Evolutionary conservation across 495 filamentous ascomycete species (phyloP).

Genomic region (Massariosphaeria phaeospora): DNA sequence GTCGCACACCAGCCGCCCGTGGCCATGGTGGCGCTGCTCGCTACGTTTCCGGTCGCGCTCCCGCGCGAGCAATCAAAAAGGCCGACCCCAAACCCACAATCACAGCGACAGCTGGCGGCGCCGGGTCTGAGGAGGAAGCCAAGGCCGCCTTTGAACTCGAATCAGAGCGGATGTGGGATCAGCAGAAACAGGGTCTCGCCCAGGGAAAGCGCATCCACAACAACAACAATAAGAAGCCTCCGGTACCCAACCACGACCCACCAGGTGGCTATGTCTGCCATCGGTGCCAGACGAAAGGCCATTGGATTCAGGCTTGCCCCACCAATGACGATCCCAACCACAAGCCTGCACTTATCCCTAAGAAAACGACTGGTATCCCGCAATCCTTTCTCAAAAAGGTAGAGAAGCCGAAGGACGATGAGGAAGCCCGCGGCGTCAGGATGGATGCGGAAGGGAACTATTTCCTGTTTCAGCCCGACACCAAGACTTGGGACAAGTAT

Average conservation of each 20-base stretch:
- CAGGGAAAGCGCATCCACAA: constrained; percentile 63
- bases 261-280: constrained; percentile 94
- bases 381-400: constrained; percentile 88
- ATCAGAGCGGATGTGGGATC: constrained; percentile 78
- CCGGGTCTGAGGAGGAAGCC: constrained; percentile 83
- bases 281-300: constrained; percentile 95
- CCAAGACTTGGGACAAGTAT: constrained; percentile 91
- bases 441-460: constrained; percentile 95
- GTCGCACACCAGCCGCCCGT: constrained; percentile 74
- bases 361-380: constrained; percentile 93
- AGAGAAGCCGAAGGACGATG: constrained; percentile 74
- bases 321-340: constrained; percentile 96
- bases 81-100: constrained; percentile 62
- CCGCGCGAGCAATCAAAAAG: constrained; percentile 72
- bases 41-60: constrained; percentile 97
- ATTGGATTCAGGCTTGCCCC: constrained; percentile 96
- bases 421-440: constrained; percentile 80
- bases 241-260: constrained; percentile 81
- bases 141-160: constrained; percentile 84
- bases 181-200: constrained; percentile 86
- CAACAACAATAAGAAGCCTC: constrained; percentile 51
- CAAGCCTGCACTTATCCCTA: constrained; percentile 83
- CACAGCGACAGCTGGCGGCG: constrained; percentile 53
- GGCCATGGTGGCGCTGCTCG: constrained; percentile 84
- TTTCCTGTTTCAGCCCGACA: constrained; percentile 90